Percentiles rank a stretch among this genome's conserved stretches.
phyloP scores from a whole-genome alignment of 768 basidiomycete genomes.

The Boletus sensibilis region DNA sequence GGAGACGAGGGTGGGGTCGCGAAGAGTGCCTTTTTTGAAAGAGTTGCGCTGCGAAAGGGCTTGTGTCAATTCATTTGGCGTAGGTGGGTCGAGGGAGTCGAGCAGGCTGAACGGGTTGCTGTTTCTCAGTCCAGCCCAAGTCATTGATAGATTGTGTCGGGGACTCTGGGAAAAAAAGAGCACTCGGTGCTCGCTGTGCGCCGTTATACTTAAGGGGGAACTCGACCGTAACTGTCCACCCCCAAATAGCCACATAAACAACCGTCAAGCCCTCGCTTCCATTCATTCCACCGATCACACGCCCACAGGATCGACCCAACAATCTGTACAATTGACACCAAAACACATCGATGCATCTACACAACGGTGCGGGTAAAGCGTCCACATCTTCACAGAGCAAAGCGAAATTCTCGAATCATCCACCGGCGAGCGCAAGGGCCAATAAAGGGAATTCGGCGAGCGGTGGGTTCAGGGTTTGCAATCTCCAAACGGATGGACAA shows the following conservation, averaged over 20 bases:
- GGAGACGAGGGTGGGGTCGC: neutral
- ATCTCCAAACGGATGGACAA: neutral
- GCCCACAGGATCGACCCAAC: neutral
- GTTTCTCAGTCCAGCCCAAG: neutral
- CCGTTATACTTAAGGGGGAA: neutral
- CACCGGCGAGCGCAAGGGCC: neutral
- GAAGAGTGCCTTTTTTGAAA: neutral
- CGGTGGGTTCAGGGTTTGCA: conserved; percentile 8
- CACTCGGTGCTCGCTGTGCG: neutral
- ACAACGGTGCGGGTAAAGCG: neutral
- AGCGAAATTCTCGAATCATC: neutral
- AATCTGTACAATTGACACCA: neutral
- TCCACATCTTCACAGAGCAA: neutral
- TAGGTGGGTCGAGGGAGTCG: neutral
- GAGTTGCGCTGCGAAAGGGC: neutral
- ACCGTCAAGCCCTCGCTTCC: conserved; percentile 15
- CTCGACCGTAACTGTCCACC: conserved; percentile 1
- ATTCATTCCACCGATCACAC: too few species aligned
- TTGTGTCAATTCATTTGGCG: neutral
- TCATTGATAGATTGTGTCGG: conserved; percentile 2
- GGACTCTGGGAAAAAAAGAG: conserved; percentile 3
- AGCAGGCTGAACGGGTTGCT: conserved; percentile 9
- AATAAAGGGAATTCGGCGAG: neutral
- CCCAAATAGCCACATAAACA: conserved; percentile 17
- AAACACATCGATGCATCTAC: neutral